These are phyloP conservation scores for Tolypocladium sp. DNA, from an alignment of 2,329 filamentous ascomycete species.

Conservation along the genomic window DNA sequence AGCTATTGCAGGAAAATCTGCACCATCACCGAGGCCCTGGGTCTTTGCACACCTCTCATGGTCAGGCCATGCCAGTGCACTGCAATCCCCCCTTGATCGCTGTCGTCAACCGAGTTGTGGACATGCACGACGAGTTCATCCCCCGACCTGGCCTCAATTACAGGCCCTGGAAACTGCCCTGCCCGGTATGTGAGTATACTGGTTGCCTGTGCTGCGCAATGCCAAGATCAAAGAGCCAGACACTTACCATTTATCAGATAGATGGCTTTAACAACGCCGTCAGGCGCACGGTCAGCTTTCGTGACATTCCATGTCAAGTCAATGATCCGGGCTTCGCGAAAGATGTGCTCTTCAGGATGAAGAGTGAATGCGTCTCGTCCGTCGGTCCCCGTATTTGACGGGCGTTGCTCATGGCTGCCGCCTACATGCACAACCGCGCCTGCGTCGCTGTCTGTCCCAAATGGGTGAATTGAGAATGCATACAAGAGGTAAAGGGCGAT, in stretches of 20 bases:
- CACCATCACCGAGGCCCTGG: constrained; percentile 17
- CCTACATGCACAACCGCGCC: background rate
- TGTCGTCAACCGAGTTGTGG: constrained; percentile 22
- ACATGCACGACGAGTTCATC: constrained; percentile 32
- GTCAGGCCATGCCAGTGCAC: constrained; percentile 64
- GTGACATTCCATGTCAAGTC: constrained; percentile 29
- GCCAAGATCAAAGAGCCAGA: background rate
- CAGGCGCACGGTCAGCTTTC: constrained; percentile 26
- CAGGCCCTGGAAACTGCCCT: constrained; percentile 31
- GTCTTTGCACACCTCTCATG: constrained; percentile 36
- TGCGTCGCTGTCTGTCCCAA: background rate
- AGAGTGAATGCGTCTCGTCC: constrained; percentile 11
- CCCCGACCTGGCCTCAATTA: constrained; percentile 33
- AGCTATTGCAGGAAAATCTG: background rate
- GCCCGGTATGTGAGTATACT: background rate
- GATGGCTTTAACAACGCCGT: constrained; percentile 39
- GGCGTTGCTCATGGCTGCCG: background rate
- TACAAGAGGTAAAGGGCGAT: background rate
- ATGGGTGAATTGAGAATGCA: background rate
- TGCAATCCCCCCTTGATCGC: constrained; percentile 27
- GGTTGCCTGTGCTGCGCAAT: too few species aligned
- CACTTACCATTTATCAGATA: constrained; percentile 37
- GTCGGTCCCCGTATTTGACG: background rate
- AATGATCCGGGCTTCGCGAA: constrained; percentile 22
- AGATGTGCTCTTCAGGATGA: constrained; percentile 31